Evolutionary conservation across 176 grass and related monocot species (phyloP).

Genomic region (Oryza brachyantha): DNA sequence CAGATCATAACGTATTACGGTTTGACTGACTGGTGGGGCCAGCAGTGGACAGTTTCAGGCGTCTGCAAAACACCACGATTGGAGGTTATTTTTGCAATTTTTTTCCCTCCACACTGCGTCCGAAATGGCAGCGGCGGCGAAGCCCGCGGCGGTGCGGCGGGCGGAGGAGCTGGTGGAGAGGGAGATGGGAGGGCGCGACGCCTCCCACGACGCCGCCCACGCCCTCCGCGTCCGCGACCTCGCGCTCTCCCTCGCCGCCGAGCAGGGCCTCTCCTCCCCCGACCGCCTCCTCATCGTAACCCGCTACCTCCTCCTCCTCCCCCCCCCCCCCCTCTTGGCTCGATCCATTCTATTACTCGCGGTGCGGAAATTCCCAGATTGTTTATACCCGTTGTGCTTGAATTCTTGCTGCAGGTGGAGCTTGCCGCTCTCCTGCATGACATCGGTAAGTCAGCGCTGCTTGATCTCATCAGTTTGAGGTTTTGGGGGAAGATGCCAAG

Average conservation of each 20-base stretch:
- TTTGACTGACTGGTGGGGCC: too few relatives aligned
- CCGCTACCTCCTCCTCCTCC: neutral
- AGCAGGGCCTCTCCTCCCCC: conserved; percentile 55
- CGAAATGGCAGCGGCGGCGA: conserved; percentile 25
- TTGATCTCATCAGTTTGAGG: neutral
- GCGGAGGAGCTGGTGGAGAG: conserved; percentile 74
- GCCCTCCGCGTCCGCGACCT: conserved; percentile 85
- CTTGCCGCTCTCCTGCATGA: conserved; percentile 90
- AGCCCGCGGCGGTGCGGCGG: conserved; percentile 37
- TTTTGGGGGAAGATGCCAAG: neutral
- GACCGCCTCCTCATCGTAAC: conserved; percentile 58
- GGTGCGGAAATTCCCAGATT: neutral
- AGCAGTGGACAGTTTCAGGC: too few relatives aligned
- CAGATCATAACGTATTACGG: too few relatives aligned
- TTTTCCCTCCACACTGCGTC: neutral
- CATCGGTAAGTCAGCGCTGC: conserved; percentile 43
- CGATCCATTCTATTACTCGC: neutral
- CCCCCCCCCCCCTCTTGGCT: neutral
- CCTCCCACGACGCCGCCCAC: conserved; percentile 89
- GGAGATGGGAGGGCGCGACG: conserved; percentile 74
- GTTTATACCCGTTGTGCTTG: neutral
- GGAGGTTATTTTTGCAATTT: too few relatives aligned
- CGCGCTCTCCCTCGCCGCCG: conserved; percentile 81
- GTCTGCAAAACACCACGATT: too few relatives aligned
- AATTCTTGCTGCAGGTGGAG: conserved; percentile 67